These are phyloP conservation scores for Zygotorulaspora chibaensis DNA, from an alignment of 805 yeast genomes.

Conservation along the genomic window DNA sequence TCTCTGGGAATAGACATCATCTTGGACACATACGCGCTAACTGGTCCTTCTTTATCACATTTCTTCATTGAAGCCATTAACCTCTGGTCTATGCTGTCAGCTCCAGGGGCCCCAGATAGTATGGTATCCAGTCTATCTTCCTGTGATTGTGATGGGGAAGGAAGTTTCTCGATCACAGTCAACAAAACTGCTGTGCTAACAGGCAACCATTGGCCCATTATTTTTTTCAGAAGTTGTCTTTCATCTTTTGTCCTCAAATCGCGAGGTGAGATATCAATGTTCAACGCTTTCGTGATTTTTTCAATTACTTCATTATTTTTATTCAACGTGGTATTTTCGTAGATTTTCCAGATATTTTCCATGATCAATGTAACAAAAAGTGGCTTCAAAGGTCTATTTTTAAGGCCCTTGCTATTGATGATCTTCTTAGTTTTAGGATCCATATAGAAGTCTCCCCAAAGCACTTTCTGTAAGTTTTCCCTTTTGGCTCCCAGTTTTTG, in stretches of 20 bases:
- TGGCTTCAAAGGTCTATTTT: constrained; percentile 64
- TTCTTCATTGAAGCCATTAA: constrained; percentile 53
- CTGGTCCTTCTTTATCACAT: constrained; percentile 67
- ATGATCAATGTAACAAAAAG: constrained; percentile 81
- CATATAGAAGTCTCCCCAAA: constrained; percentile 92
- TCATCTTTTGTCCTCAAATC: constrained; percentile 78
- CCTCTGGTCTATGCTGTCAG: constrained; percentile 40
- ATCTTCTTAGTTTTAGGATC: constrained; percentile 89
- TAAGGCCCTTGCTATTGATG: constrained; percentile 58
- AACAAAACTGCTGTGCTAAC: constrained; percentile 79
- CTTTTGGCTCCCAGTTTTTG: constrained; percentile 80
- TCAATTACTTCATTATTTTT: constrained; percentile 67
- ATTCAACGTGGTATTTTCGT: constrained; percentile 61
- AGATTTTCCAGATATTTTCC: constrained; percentile 90
- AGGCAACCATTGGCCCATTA: constrained; percentile 94
- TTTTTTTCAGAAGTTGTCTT: constrained; percentile 52
- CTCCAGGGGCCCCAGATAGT: constrained; percentile 45
- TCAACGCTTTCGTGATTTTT: constrained; percentile 68
- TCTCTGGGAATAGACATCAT: constrained; percentile 79
- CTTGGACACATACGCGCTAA: constrained; percentile 80
- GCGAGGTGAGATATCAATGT: constrained; percentile 64
- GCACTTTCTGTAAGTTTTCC: constrained; percentile 70
- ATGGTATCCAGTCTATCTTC: constrained; percentile 62
- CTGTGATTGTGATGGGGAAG: constrained; percentile 81
- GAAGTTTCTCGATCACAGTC: constrained; percentile 78